Base-by-base conservation (phyloP, 2,329 filamentous ascomycete species). In the Botrytis tulipae region DNA sequence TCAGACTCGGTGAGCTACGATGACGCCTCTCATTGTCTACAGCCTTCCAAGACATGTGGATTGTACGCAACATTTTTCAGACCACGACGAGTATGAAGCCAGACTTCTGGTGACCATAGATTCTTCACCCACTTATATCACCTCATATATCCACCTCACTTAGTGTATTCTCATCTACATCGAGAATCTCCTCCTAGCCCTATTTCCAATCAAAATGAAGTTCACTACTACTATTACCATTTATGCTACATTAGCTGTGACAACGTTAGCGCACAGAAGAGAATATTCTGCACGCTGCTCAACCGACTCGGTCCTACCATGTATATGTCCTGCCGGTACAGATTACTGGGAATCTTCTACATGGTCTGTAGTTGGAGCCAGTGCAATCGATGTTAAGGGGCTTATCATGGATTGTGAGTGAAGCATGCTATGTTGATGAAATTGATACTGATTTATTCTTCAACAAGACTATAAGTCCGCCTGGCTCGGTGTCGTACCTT, bases 261-360 rank as follows among this genome's bases (percentile, higher is more conserved):
- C 57, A 35, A 42, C 57, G 3, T 32, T 71, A 12, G 69, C 69
- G 5, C 32, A 60, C 14, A n/a, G 40, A 25, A 44, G 42, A 37
- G 54, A 48, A 25, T 51, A 25, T 14, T 32, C 62, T 40, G 18
- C 59, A 16, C 8, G 18, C 29, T 71, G 69, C 35, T 63, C 69
- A 32, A 63, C 42, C 8, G 25, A 71, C 42, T 71, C 69, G 7
- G 16, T 4, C 16, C n/a, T 63, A 51, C 69, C 69, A 14, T 71
- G 42, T 42, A 22, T 18, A n/a, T 71, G 42, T 12, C 69, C 69
- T 22, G 1, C 59, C 0, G 59, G 59, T 18, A 71, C 59, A 42
- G 69, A 71, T 7, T 71, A 71, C 32, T 71, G 59, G 59, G 69
- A 71, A 29, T 71, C 69, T 20, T 71, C 69, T 18, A 71, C 59